Evolutionary conservation across 2,329 filamentous ascomycete genomes (phyloP), one percentile per base, ranked within the genome.

Genomic region (Paecilomyces sp.): DNA sequence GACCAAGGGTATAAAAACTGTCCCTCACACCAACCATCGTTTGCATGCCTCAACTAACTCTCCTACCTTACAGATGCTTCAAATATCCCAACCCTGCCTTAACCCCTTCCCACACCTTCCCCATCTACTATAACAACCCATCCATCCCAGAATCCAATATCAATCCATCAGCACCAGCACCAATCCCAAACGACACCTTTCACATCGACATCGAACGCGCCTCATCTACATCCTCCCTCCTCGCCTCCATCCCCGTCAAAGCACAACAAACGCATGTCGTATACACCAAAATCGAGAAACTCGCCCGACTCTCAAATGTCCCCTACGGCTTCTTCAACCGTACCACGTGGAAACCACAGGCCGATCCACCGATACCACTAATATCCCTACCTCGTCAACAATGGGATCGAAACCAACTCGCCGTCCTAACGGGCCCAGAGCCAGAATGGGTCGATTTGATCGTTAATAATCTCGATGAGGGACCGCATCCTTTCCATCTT

Each of bases 391-490:
- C 72, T 0, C 68, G 72, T 6, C 57, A 60, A 0, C 18, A 73
- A 58, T 81, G 78, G 76, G 75, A 81, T 58, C 59, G 66, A 3
- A 74, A 79, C 51, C 76, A 81, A 55, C 69, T 81, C 31, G 63
- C 71, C 5, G 68, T 71, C 58, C 69, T 65, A 6, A 71, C 67
- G n/a, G 72, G 66, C 6, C 61, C 62, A 31, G 60, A 66, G 3
- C 62, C 67, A 4, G 56, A 55, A 30, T 82, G 80, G 79, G 68
- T 81, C 0, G 79, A 81, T 61, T 63, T 82, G 0, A 71, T 81
- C 2, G 68, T 82, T 55, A 82, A 83, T 62, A 82, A 82, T 58
- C 68, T 81, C 15, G 80, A 82, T 59, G 79, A 81, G 50, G 77
- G 77, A 6, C 69, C 73, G 0, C 80, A 82, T 63, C 80, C 80